Base-by-base conservation (phyloP, 495 filamentous ascomycete species). In the Aspergillus wentii region DNA sequence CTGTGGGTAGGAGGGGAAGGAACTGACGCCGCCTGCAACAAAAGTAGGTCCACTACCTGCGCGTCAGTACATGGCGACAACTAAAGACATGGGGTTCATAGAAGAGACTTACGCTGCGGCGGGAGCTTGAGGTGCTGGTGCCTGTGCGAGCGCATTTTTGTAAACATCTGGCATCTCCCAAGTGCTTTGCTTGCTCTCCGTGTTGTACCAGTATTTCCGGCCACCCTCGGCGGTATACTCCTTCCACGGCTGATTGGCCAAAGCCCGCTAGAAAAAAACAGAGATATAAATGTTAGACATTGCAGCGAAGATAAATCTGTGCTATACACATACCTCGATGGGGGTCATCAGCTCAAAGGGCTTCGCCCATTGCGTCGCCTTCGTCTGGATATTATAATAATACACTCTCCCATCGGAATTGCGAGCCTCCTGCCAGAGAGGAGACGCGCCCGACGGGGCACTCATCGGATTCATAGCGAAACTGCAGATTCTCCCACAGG, bases 131-230 rank as follows among this genome's bases (percentile, higher is more conserved):
- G 70, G 46, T 29, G 70, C 63, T 21, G 57, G 75, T 57, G 42
- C 73, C 64, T 63, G 78, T 54, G 83, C 67, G 57, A 82, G 62
- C 52, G 86, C 73, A 57, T 77, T 61, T 50, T 85, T 88, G 68
- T 88, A 90, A 36, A 73, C 80, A 30, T 88, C 84, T 36, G 91
- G 91, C 75, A 95, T 94, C 40, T 89, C 83, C 92, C 92, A 98
- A 33, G 85, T 85, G 61, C 86, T 97, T 64, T 87, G 75, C 68
- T 92, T 91, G 25, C 80, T 91, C 55, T 95, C 84, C 3, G 80
- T 85, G 57, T 97, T 88, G 57, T 86, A 80, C 88, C 90, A 98
- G 57, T 98, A 98, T 54, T 91, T 88, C 48, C 83, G 76, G 17
- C 90, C 94, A 37, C 80, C 86, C 40, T 86, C 82, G 26, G 85